Base-by-base conservation (phyloP, 306 rosid genomes). In the Vigna trinervia region DNA sequence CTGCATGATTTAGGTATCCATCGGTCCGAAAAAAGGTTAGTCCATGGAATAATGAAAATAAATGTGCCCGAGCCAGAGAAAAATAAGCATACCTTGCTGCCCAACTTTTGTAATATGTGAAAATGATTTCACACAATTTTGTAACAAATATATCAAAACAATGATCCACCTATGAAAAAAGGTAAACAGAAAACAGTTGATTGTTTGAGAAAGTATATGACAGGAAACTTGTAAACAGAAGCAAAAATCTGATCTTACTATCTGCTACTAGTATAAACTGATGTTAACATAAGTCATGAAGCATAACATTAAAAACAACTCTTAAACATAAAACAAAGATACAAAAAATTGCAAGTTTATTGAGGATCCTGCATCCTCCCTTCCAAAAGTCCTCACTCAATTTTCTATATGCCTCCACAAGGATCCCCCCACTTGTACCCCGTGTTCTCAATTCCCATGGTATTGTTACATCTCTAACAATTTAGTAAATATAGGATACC, bases 21-120 rank as follows among this genome's bases (percentile, higher is more conserved):
- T 54, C 34, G 69, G 15, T 39, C 56, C 8, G 13, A 26, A 65
- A 71, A 73, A 28, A 32, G 59, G 36, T 79, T 71, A 74, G 77
- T 69, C 69, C 45, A n/a, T 47, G 75, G 58, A 72, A 30, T 74
- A 69, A 63, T 74, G 62, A 26, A 80, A 46, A 70, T 63, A 58
- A 65, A 69, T 65, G 36, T 47, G 58, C 71, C 85, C 43, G 72
- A 61, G 82, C 75, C 81, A 83, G 82, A 65, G 36, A 67, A 32
- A 59, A 74, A 43, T 12, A 6, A 26, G 47, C 73, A 63, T 81
- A 94, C 98, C 97, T 92, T 53, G 98, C 97, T 38, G 98, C 98
- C 98, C 97, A 94, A 82, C 98, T 92, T 91, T 94, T 92, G 90
- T 88, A 90, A 73, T 90, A 90, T 69, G 96, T 88, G 78, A 92